These are phyloP conservation scores for Vigna hirtella DNA, from an alignment of 306 rosid species.

Conservation along the genomic window DNA sequence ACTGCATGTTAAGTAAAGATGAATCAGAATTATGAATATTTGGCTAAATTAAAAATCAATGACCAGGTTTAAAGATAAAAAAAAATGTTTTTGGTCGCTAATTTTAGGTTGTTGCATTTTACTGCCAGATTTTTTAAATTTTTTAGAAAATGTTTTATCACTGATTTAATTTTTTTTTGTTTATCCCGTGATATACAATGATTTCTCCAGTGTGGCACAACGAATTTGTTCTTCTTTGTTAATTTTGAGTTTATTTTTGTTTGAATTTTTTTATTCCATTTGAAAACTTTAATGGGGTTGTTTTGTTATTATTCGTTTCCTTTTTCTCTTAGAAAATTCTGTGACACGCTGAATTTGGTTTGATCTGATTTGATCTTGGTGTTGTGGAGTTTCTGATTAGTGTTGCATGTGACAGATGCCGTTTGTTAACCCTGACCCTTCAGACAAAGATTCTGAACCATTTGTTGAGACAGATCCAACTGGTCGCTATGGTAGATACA, in stretches of 20 bases:
- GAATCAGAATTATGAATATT: too few species aligned
- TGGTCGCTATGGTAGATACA: constrained; percentile 76
- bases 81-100: not conserved
- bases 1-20: not conserved
- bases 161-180: not conserved
- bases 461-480: constrained; percentile 76
- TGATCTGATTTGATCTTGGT: constrained; percentile 24
- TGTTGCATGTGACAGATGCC: constrained; percentile 62
- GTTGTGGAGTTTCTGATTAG: not conserved
- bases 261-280: constrained; percentile 1
- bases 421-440: constrained; percentile 44
- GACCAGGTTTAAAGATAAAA: not conserved
- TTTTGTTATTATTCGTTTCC: not conserved
- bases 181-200: not conserved
- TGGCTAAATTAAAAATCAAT: not conserved
- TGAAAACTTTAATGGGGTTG: not conserved
- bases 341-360: not conserved
- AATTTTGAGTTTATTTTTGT: not conserved
- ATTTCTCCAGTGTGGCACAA: not conserved
- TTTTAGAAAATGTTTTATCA: not conserved
- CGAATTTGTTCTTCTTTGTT: not conserved
- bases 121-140: not conserved
- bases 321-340: not conserved
- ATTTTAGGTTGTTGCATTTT: not conserved
- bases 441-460: constrained; percentile 68